Base-by-base conservation (phyloP, 257 asterid species). In the Przewalskia tangutica region DNA sequence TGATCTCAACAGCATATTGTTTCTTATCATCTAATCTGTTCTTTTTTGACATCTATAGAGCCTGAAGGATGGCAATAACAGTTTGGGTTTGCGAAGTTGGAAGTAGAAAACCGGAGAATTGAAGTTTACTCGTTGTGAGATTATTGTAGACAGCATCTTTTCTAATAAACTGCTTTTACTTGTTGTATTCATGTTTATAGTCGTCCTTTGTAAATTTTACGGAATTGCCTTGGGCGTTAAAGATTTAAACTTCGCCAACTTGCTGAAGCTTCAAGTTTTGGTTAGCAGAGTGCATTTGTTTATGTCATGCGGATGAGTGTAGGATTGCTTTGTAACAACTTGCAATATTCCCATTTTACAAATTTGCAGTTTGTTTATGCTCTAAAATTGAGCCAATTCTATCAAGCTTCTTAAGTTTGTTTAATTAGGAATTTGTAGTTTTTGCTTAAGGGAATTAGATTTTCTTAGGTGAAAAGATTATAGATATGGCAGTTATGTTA, bases 41-140 rank as follows among this genome's bases (percentile, higher is more conserved):
- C 32, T 27, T 16, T 66, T 8, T 16, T 27, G 14, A 27, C 17
- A 32, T 58, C 44, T 65, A 54, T 58, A 82, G 84, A 82, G 76
- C 81, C 81, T 82, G 46, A 73, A 82, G 75, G 84, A 82, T 68
- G 60, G 81, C n/a, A 63, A 71, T n/a, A 71, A 77, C 80, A 62
- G 79, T 58, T 23, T 70, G 27, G 78, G 66, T 71, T 82, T 75
- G 4, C 79, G 79, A 58, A 70, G 81, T 54, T 70, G 81, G 80
- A 64, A 60, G 64, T 68, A 68, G 78, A 50, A 56, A 55, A 50
- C 32, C 10, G 50, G 60, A 51, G 60, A 32, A 8, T 50, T 3
- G 50, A 48, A 66, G 83, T 5, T 65, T 81, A 36, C 50, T 40
- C 13, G 20, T 56, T 53, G 7, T 66, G 53, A 73, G 46, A 73